Evolutionary conservation across 2,329 filamentous ascomycete genomes (phyloP).

Genomic region (Aspergillus fumigatus): DNA sequence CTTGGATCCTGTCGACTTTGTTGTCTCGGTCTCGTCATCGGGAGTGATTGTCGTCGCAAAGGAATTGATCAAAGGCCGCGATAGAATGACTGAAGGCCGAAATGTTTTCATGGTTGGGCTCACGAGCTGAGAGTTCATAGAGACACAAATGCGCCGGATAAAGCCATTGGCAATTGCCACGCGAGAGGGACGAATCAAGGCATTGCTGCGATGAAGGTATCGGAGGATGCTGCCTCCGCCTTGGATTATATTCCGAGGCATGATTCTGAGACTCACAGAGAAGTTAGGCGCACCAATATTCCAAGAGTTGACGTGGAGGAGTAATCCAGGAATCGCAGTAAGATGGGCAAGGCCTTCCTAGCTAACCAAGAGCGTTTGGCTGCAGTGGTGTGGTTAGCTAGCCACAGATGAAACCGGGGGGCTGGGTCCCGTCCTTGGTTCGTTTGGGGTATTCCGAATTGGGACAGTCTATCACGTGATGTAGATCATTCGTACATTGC

Average conservation of each 20-base stretch:
- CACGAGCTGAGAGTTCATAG: constrained; percentile 11
- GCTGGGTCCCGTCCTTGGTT: constrained; percentile 20
- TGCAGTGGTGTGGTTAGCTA: constrained; percentile 8
- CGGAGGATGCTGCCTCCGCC: constrained; percentile 29
- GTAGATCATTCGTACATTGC: background rate
- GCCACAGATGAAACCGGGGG: constrained; percentile 27
- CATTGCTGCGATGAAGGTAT: constrained; percentile 23
- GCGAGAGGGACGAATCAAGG: constrained; percentile 22
- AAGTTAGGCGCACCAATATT: background rate
- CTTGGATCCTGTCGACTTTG: constrained; percentile 16
- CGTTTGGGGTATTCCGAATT: constrained; percentile 24
- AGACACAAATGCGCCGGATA: constrained; percentile 23
- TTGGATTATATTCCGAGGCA: constrained; percentile 30
- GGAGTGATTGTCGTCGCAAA: constrained; percentile 31
- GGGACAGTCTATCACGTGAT: constrained; percentile 10
- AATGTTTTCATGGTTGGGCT: constrained; percentile 10
- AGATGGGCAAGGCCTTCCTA: background rate
- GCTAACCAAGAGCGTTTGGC: constrained; percentile 8
- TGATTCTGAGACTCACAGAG: constrained; percentile 10
- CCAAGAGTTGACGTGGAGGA: background rate
- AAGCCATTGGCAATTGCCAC: constrained; percentile 23
- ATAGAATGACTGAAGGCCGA: constrained; percentile 12
- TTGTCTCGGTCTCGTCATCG: constrained; percentile 22
- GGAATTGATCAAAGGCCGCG: constrained; percentile 19
- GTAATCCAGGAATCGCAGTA: background rate